Base-by-base conservation (phyloP, 2,329 filamentous ascomycete genomes). In the Acephala macrosclerotiorum region DNA sequence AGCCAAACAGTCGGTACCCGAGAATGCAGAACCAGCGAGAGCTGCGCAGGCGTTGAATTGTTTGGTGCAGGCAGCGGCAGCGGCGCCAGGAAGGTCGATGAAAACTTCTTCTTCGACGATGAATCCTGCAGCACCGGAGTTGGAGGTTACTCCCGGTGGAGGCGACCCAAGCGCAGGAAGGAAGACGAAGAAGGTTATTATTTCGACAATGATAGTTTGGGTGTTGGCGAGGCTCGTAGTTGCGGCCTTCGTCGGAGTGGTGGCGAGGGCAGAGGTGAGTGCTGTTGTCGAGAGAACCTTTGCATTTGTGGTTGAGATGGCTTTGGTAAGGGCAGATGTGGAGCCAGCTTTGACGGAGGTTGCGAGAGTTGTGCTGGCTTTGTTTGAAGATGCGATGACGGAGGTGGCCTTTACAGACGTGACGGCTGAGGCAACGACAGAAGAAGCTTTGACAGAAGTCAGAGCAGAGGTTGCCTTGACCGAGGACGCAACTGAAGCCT, bases 121-220 rank as follows among this genome's bases (percentile, higher is more conserved):
- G 42, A 63, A 63, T 6, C 14, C n/a, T 4, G 36, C 22, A 16
- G 1, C n/a, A 9, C 20, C 14, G 25, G 3, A 20, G 26, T n/a
- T 51, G 35, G 58, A 40, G 7, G 45, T 36, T 16, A 58, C 60
- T 25, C 60, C 60, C 4, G 60, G 60, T 22, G 53, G 20, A 3
- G 60, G 18, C 8, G n/a, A 20, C 14, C 60, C 60, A 14, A 63
- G 60, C 14, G 60, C 57, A n/a, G 42, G 26, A 36, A 42, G 25
- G 51, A 63, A 63, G 20, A 58, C 35, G 53, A 63, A 58, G 51
- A 63, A 57, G 51, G 60, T 57, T 8, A 63, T 33, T 9, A 63
- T 53, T 63, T 63, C 60, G 20, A 63, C 35, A 29, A 61, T 18
- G 25, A 61, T 53, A 5, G 58, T 61, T 11, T n/a, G 40, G 33